These are phyloP conservation scores for Dictyostelium brefeldianum DNA, from an alignment of 78 protist species.

Conservation along the genomic window DNA sequence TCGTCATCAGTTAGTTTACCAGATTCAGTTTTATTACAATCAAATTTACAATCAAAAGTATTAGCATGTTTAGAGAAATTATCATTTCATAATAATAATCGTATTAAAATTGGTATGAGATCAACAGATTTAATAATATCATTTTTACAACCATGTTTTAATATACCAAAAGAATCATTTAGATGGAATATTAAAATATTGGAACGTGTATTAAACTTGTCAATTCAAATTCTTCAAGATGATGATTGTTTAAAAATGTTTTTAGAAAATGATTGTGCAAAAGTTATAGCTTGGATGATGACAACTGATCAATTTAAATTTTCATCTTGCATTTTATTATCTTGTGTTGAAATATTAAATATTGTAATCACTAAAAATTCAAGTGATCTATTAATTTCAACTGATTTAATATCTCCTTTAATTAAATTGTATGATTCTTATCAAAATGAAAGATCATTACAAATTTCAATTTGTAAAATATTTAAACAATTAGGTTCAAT, in stretches of 20 bases:
- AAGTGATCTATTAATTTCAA: neutral
- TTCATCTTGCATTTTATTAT: neutral
- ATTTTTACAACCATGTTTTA: slow-evolving; percentile 24
- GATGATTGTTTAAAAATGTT: slow-evolving; percentile 31
- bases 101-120: slow-evolving; percentile 30
- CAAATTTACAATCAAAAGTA: slow-evolving; percentile 1
- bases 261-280: slow-evolving; percentile 47
- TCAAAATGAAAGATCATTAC: slow-evolving; percentile 41
- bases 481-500: slow-evolving; percentile 29
- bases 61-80: slow-evolving; percentile 45
- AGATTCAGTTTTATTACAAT: neutral
- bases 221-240: slow-evolving; percentile 15
- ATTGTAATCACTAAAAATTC: slow-evolving; percentile 24
- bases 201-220: slow-evolving; percentile 19
- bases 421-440: slow-evolving; percentile 28
- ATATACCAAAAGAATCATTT: slow-evolving; percentile 27
- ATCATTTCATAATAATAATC: slow-evolving; percentile 21
- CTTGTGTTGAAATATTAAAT: slow-evolving; percentile 48
- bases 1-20: no score
- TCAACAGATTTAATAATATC: neutral
- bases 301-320: slow-evolving; percentile 9
- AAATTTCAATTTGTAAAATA: slow-evolving; percentile 35
- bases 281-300: slow-evolving; percentile 26
- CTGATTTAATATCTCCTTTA: slow-evolving; percentile 37
- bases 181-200: slow-evolving; percentile 40